These are phyloP conservation scores for Venturia carpophila DNA, from an alignment of 2,329 filamentous ascomycete genomes.

Conservation along the genomic window DNA sequence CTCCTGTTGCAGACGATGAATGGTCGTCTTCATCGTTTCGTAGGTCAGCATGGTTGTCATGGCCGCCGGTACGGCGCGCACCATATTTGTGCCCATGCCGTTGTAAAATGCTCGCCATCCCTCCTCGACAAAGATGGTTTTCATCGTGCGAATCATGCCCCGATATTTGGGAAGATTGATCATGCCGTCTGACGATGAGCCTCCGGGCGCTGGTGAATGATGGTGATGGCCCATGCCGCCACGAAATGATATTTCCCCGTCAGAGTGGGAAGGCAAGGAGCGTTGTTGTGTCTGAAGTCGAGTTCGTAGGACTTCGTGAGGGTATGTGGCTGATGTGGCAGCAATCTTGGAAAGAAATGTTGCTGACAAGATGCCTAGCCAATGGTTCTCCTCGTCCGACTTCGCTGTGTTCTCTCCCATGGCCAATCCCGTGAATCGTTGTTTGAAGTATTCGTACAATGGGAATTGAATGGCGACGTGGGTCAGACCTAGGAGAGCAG, in stretches of 20 bases:
- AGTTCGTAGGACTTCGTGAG: constrained; percentile 92
- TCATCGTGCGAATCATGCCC: constrained; percentile 73
- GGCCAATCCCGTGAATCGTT: constrained; percentile 76
- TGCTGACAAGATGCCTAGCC: constrained; percentile 75
- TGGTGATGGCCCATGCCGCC: constrained; percentile 26
- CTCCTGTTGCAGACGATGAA: constrained; percentile 48
- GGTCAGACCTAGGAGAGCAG: constrained; percentile 81
- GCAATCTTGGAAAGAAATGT: constrained; percentile 92
- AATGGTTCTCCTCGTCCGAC: constrained; percentile 56
- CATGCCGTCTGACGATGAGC: constrained; percentile 50
- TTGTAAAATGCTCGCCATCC: constrained; percentile 96
- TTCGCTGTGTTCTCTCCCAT: constrained; percentile 63
- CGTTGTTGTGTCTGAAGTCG: constrained; percentile 88
- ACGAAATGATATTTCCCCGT: constrained; percentile 45
- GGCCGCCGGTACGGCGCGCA: constrained; percentile 87
- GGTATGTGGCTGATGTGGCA: constrained; percentile 91
- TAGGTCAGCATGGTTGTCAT: constrained; percentile 98
- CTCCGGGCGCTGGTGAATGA: constrained; percentile 29
- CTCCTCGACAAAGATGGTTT: constrained; percentile 80
- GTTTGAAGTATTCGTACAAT: constrained; percentile 89
- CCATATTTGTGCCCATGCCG: constrained; percentile 95
- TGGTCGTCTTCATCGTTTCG: constrained; percentile 59
- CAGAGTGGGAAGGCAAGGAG: constrained; percentile 41
- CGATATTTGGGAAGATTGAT: constrained; percentile 53
- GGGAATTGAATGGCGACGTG: constrained; percentile 98